Conservation (phyloP, 83 land plant species). For the Picea abies region DNA sequence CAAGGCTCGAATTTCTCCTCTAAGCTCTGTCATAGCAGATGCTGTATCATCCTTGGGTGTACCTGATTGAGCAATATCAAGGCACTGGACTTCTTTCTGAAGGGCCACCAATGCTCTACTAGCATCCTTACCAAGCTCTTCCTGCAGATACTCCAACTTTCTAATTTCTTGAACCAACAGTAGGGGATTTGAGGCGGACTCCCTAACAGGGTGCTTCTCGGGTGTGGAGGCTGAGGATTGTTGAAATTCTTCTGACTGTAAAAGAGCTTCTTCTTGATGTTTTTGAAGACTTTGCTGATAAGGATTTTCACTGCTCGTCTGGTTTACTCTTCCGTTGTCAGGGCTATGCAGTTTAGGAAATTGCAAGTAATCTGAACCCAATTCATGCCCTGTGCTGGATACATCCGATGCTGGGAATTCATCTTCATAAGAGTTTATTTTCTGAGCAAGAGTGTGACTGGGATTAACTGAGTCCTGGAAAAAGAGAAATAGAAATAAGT, state of each 20-base stretch:
- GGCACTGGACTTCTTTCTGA: slow-evolving; percentile 88
- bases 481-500: not conserved
- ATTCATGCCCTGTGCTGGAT: slow-evolving; percentile 16
- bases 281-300: not conserved
- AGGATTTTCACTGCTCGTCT: not conserved
- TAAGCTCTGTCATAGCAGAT: slow-evolving; percentile 35
- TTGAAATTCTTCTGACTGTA: slow-evolving; percentile 11
- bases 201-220: slow-evolving; percentile 8
- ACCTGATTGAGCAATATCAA: slow-evolving; percentile 61
- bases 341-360: not conserved
- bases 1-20: slow-evolving; percentile 33
- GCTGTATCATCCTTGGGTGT: slow-evolving; percentile 40
- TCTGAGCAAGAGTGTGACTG: slow-evolving; percentile 15
- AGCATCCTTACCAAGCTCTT: slow-evolving; percentile 59
- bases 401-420: slow-evolving; percentile 31
- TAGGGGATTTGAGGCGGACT: slow-evolving; percentile 24
- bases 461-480: slow-evolving; percentile 15
- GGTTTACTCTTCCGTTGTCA: not conserved
- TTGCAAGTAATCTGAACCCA: not conserved
- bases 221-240: slow-evolving; percentile 10
- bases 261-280: not conserved
- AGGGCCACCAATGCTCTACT: slow-evolving; percentile 63
- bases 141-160: slow-evolving; percentile 38
- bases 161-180: slow-evolving; percentile 37
- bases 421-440: slow-evolving; percentile 24